Evolutionary conservation across 805 yeast genomes (phyloP).

Genomic region (Ogataea haglerorum): DNA sequence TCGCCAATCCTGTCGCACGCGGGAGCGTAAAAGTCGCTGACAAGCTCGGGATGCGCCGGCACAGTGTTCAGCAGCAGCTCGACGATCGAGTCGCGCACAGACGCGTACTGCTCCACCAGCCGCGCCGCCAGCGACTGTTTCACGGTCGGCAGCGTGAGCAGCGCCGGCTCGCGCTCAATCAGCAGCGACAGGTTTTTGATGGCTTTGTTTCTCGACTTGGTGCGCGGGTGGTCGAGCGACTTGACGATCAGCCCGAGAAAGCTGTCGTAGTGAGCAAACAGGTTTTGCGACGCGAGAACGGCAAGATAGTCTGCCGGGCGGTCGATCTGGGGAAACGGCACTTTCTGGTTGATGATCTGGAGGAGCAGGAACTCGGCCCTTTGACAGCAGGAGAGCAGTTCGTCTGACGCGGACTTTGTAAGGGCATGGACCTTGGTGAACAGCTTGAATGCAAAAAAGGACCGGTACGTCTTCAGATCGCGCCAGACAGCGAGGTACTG

Average conservation of each 20-base stretch:
- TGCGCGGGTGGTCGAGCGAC: conserved; percentile 46
- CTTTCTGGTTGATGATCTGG: conserved; percentile 7
- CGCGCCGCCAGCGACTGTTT: conserved; percentile 49
- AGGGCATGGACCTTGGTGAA: conserved; percentile 5
- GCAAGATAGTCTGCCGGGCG: conserved; percentile 1
- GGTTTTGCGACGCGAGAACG: conserved; percentile 31
- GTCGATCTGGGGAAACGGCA: background rate
- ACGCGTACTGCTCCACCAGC: conserved; percentile 59
- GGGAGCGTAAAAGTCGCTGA: conserved; percentile 46
- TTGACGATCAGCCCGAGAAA: conserved; percentile 49
- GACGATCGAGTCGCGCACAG: conserved; percentile 72
- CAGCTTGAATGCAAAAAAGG: conserved; percentile 11
- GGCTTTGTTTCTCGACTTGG: conserved; percentile 59
- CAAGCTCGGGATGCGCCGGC: conserved; percentile 39
- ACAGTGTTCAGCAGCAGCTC: conserved; percentile 58
- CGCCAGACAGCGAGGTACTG: conserved; percentile 9
- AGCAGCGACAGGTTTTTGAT: conserved; percentile 58
- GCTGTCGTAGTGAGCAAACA: conserved; percentile 45
- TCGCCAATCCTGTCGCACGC: conserved; percentile 52
- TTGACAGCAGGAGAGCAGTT: background rate
- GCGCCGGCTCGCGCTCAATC: conserved; percentile 47
- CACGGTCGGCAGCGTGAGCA: conserved; percentile 49
- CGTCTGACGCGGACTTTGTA: conserved; percentile 2
- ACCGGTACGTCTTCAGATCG: conserved; percentile 5
- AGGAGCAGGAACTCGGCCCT: conserved; percentile 3